Conservation (phyloP, 2,329 filamentous ascomycete species). For the Grosmannia penicillata region DNA sequence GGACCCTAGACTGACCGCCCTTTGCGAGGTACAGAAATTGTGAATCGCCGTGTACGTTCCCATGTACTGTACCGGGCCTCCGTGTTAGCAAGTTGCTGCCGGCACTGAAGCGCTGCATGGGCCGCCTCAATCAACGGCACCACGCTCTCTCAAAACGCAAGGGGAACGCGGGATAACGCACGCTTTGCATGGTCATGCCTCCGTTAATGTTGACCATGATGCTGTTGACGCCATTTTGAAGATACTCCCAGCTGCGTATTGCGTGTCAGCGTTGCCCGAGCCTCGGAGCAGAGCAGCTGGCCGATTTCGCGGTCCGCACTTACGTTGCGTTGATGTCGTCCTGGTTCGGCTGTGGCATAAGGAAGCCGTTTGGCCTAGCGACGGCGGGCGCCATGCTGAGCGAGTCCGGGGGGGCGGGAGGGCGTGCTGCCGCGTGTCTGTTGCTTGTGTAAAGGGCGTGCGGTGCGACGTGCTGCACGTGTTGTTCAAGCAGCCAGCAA, state of each 20-base stretch:
- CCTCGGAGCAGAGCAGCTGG: background rate
- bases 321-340: constrained; percentile 13
- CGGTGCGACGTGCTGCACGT: no score
- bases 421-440: no score
- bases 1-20: constrained; percentile 52
- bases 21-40: constrained; percentile 98
- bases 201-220: constrained; percentile 89
- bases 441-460: no score
- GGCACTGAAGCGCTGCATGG: no score
- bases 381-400: constrained; percentile 6
- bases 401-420: no score
- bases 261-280: background rate
- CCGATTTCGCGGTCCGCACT: constrained; percentile 1
- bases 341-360: constrained; percentile 8
- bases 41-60: constrained; percentile 95
- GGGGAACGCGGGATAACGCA: constrained; percentile 21
- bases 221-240: constrained; percentile 74
- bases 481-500: no score
- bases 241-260: constrained; percentile 62
- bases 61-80: constrained; percentile 54
- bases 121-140: no score
- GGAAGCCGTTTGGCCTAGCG: constrained; percentile 1
- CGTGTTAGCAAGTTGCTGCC: background rate
- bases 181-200: constrained; percentile 84
- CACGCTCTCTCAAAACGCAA: background rate